A percentile compares a stretch with the other conserved stretches of the same genome.
Evolutionary conservation across 768 basidiomycete genomes (phyloP).

Genomic region (Gelatoporia subvermispora): DNA sequence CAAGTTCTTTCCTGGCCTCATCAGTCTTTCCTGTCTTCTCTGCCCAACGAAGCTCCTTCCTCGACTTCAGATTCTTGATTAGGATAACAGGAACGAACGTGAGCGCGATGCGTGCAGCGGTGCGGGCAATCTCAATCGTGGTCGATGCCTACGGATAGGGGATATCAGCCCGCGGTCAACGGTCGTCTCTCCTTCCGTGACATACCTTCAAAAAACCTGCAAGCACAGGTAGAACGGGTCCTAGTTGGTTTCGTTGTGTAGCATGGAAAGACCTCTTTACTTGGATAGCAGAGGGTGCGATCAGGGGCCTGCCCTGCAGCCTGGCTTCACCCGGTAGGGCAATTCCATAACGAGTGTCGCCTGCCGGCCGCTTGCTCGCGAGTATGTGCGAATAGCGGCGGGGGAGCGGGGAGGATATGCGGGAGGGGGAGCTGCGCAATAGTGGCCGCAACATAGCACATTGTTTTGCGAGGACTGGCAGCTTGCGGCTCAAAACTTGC

Average conservation of each 20-base stretch:
- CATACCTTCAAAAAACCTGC: conserved; percentile 65
- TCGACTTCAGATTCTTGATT: conserved; percentile 50
- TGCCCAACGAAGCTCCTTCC: conserved; percentile 44
- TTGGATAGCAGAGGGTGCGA: conserved; percentile 2
- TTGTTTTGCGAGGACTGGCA: conserved; percentile 22
- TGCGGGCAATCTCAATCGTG: conserved; percentile 67
- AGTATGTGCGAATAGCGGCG: not conserved
- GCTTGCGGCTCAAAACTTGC: too few relatives aligned
- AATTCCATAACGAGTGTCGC: conserved; percentile 1
- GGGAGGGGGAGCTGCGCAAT: conserved; percentile 25
- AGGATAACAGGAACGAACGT: conserved; percentile 71
- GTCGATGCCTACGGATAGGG: conserved; percentile 53
- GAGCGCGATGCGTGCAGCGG: conserved; percentile 63
- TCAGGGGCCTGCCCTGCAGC: not conserved
- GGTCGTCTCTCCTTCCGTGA: conserved; percentile 2
- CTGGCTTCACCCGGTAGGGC: conserved; percentile 6
- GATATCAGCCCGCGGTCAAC: conserved; percentile 12
- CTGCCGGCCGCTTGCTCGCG: conserved; percentile 6
- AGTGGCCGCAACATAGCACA: conserved; percentile 52
- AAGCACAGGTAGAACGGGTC: conserved; percentile 48
- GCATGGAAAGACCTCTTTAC: conserved; percentile 5
- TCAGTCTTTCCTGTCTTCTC: conserved; percentile 35
- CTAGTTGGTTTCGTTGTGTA: not conserved
- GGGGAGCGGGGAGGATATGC: conserved; percentile 1
- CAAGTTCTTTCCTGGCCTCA: conserved; percentile 45